Percentiles rank a stretch among this genome's conserved stretches.
These are phyloP conservation scores for Ajuga chamaepitys DNA, from an alignment of 257 asterid species.

Conservation along the genomic window DNA sequence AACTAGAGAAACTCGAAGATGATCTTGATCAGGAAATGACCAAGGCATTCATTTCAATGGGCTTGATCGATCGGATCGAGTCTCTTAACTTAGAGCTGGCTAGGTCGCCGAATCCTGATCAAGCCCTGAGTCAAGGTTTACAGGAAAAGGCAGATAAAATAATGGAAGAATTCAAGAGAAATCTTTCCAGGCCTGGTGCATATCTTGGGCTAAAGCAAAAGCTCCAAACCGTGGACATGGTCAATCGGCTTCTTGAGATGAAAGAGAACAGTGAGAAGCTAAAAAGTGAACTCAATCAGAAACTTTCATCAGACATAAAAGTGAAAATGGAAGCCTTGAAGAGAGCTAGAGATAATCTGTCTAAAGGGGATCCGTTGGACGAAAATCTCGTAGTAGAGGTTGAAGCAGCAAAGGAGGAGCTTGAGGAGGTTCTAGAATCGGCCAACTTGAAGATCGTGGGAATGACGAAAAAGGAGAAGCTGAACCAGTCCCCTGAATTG, in stretches of 20 bases:
- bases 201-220: conserved; percentile 37
- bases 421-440: conserved; percentile 30
- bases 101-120: conserved; percentile 25
- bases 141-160: conserved; percentile 39
- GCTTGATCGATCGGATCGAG: conserved; percentile 27
- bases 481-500: conserved; percentile 8
- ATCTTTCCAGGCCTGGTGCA: conserved; percentile 36
- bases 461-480: conserved; percentile 13
- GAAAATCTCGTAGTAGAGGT: conserved; percentile 24
- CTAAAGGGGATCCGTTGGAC: conserved; percentile 20
- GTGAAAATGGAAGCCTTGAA: conserved; percentile 25
- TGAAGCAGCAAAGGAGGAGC: conserved; percentile 21
- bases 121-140: conserved; percentile 18
- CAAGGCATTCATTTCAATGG: conserved; percentile 38
- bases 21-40: conserved; percentile 43
- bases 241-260: conserved; percentile 23
- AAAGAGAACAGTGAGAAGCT: conserved; percentile 38
- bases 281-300: conserved; percentile 37
- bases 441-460: conserved; percentile 37
- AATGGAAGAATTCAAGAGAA: conserved; percentile 32
- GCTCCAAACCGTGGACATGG: conserved; percentile 31
- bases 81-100: conserved; percentile 45
- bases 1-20: conserved; percentile 33
- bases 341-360: conserved; percentile 27
- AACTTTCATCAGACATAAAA: conserved; percentile 29